Conservation (phyloP, 768 basidiomycete species). For the Mycena epipterygia region DNA sequence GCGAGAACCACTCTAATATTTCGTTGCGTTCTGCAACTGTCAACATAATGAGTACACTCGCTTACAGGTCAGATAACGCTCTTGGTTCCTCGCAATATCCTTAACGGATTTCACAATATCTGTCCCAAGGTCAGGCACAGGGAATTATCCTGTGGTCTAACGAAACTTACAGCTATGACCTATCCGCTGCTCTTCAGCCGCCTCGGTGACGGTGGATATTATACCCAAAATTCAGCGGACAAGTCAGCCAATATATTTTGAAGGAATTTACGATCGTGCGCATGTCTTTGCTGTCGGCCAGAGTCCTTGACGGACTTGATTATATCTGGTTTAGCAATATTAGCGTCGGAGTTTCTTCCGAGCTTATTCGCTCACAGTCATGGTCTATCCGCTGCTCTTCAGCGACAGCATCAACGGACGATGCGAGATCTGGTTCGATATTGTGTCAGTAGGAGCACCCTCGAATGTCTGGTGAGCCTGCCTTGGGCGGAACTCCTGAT, state of each 20-base stretch:
- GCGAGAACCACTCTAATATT: constrained; percentile 8
- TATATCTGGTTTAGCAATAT: too few relatives aligned
- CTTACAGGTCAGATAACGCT: neutral
- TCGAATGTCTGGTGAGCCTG: neutral
- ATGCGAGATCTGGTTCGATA: neutral
- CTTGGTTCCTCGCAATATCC: neutral
- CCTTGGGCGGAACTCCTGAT: neutral
- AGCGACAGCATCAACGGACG: neutral
- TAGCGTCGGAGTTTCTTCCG: too few relatives aligned
- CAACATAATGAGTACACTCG: too few relatives aligned
- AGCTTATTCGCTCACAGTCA: neutral
- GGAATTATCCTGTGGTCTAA: neutral
- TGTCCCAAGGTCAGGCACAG: neutral
- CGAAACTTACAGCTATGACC: neutral
- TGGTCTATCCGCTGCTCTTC: neutral
- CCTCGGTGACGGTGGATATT: too few relatives aligned
- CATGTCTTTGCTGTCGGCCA: too few relatives aligned
- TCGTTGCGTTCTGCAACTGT: constrained; percentile 3
- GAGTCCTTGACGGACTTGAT: too few relatives aligned
- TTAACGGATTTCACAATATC: neutral
- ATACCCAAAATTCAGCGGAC: too few relatives aligned
- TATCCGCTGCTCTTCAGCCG: too few relatives aligned
- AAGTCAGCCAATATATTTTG: too few relatives aligned
- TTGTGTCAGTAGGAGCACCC: neutral
- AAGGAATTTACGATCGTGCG: too few relatives aligned